Percentiles rank a stretch among this genome's conserved stretches.
Conservation (phyloP, 164 flowering plant species). For the Umbellularia californica region DNA sequence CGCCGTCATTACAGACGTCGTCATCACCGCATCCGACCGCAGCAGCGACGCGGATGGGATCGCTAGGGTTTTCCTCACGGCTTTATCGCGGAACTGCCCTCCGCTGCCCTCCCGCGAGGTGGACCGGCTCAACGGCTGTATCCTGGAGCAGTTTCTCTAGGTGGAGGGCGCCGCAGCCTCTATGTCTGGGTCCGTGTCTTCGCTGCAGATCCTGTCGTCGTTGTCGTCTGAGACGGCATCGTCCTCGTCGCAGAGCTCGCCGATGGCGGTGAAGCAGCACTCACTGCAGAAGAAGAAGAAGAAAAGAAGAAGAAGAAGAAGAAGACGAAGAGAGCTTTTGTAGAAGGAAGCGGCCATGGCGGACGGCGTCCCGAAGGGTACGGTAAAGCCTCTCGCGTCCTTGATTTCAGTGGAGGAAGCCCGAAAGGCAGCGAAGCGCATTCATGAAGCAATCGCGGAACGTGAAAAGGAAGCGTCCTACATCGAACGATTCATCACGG, state of each 20-base stretch:
- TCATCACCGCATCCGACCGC: slow-evolving; percentile 22
- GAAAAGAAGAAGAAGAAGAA: too few relatives aligned
- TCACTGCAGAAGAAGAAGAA: too few relatives aligned
- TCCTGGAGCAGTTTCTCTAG: slow-evolving; percentile 48
- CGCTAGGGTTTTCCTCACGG: slow-evolving; percentile 53
- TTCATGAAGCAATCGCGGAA: slow-evolving; percentile 47
- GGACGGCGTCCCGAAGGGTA: slow-evolving; percentile 39
- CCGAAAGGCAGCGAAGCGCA: slow-evolving; percentile 55
- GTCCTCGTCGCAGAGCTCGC: slow-evolving; percentile 42
- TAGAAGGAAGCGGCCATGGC: slow-evolving; percentile 12
- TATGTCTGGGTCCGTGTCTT: slow-evolving; percentile 24
- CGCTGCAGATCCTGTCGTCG: slow-evolving; percentile 2
- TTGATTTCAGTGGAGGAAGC: slow-evolving; percentile 61
- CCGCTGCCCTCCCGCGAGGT: slow-evolving; percentile 58
- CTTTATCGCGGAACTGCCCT: slow-evolving; percentile 53
- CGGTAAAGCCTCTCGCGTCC: slow-evolving; percentile 60
- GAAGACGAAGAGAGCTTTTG: background rate
- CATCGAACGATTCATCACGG: slow-evolving; percentile 46
- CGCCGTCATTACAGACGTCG: slow-evolving; percentile 45
- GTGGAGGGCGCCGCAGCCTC: slow-evolving; percentile 19
- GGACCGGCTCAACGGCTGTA: slow-evolving; percentile 38
- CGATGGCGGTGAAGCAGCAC: background rate
- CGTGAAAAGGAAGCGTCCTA: slow-evolving; percentile 40
- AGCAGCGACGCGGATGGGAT: slow-evolving; percentile 28
- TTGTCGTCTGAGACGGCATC: slow-evolving; percentile 15